phyloP scores from a whole-genome alignment of 768 basidiomycete species.

The Phallus indusiatus region DNA sequence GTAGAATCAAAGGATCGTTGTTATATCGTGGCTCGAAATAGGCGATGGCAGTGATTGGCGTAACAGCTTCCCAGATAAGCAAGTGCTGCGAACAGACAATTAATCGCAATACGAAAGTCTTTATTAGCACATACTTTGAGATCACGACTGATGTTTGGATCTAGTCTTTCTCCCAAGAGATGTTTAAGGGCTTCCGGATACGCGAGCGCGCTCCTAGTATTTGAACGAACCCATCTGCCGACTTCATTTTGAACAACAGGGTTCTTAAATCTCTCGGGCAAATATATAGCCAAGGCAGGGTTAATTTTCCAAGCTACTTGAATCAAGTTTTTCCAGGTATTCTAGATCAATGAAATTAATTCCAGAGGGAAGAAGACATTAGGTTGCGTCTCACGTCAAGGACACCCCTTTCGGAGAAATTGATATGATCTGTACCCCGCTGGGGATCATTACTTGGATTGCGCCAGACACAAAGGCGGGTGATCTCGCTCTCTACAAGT shows the following conservation, averaged over 20 bases:
- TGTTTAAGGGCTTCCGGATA: constrained; percentile 74
- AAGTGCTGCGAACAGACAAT: constrained; percentile 50
- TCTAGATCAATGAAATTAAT: neutral
- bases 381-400: constrained; percentile 40
- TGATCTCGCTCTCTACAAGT: constrained; percentile 86
- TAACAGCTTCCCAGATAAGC: constrained; percentile 80
- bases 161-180: constrained; percentile 66
- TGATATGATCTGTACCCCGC: constrained; percentile 53
- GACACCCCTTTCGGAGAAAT: constrained; percentile 47
- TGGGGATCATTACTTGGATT: constrained; percentile 76
- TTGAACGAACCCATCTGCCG: constrained; percentile 59
- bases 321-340: constrained; percentile 56
- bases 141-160: constrained; percentile 49
- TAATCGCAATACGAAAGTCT: neutral
- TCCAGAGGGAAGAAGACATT: neutral
- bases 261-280: constrained; percentile 84
- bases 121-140: constrained; percentile 48
- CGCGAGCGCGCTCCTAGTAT: constrained; percentile 58
- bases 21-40: constrained; percentile 81
- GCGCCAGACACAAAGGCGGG: constrained; percentile 77
- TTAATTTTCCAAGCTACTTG: constrained; percentile 74
- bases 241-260: constrained; percentile 62
- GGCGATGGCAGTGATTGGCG: constrained; percentile 71
- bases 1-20: constrained; percentile 76
- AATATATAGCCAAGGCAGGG: constrained; percentile 72